These are phyloP conservation scores for baker's yeast (Saccharomyces cerevisiae) DNA, from an alignment of 805 yeast species.

Conservation along the genomic window DNA sequence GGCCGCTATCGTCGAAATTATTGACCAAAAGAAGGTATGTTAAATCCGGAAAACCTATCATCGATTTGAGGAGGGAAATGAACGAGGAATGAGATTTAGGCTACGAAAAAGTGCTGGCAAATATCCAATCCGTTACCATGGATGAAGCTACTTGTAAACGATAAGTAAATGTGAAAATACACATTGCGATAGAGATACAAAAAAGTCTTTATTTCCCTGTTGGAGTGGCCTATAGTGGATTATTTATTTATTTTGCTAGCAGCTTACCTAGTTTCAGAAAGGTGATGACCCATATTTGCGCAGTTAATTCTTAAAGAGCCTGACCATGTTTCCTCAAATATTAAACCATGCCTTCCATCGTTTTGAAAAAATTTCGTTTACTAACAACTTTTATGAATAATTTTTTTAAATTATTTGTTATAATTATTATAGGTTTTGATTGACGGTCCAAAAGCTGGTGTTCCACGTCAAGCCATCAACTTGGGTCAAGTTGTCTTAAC, in stretches of 20 bases:
- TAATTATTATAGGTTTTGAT: slow-evolving; percentile 56
- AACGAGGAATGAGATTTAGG: background rate
- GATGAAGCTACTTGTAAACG: background rate
- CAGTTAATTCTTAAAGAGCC: background rate
- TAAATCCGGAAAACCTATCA: slow-evolving; percentile 1
- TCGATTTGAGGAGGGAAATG: background rate
- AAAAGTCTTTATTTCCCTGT: background rate
- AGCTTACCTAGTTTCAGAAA: background rate
- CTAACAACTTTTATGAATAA: slow-evolving; percentile 5
- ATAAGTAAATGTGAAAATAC: background rate
- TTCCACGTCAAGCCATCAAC: slow-evolving; percentile 85
- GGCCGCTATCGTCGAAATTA: slow-evolving; percentile 96
- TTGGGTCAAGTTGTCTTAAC: slow-evolving; percentile 88
- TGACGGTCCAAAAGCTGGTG: slow-evolving; percentile 88
- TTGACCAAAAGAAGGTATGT: slow-evolving; percentile 98
- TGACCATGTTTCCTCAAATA: background rate
- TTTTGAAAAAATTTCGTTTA: background rate
- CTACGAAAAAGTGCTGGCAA: background rate
- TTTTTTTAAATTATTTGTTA: background rate
- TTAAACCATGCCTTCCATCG: background rate
- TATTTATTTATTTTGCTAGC: background rate
- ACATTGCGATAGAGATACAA: background rate
- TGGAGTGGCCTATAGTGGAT: background rate
- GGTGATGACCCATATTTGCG: background rate
- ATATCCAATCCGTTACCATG: background rate